Percentiles rank a stretch among this genome's conserved stretches.
phyloP scores from a whole-genome alignment of 2,329 filamentous ascomycete species.

The Ceratocystis lukuohia region DNA sequence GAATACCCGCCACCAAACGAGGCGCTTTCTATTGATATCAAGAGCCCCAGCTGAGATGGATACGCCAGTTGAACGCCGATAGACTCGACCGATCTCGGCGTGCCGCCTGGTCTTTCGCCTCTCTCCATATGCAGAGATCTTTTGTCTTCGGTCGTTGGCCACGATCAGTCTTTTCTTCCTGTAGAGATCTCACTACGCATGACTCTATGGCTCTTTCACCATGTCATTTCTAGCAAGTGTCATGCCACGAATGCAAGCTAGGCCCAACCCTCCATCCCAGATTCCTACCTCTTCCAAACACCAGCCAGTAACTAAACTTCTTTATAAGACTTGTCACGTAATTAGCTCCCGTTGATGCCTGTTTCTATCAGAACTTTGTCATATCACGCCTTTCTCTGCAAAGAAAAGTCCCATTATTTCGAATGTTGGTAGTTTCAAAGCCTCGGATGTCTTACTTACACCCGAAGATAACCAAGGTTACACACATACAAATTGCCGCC shows the following conservation, averaged over 20 bases:
- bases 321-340: no score
- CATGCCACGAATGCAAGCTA: no score
- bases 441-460: background rate
- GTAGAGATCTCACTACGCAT: no score
- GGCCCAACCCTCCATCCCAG: no score
- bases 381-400: no score
- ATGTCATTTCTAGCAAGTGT: no score
- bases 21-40: background rate
- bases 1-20: background rate
- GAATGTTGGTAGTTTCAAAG: background rate
- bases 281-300: no score
- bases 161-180: background rate
- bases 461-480: background rate
- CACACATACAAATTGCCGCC: background rate
- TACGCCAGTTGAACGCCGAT: background rate
- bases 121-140: background rate
- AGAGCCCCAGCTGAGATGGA: background rate
- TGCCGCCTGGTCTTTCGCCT: background rate
- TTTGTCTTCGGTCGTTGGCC: background rate
- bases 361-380: no score
- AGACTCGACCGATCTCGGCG: background rate
- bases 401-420: no score
- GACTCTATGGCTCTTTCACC: no score
- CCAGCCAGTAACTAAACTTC: no score
- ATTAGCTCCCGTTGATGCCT: no score